Percentiles rank a stretch among this genome's conserved stretches.
Conservation (phyloP, 805 yeast species). For the Maudiozyma bulderi region DNA sequence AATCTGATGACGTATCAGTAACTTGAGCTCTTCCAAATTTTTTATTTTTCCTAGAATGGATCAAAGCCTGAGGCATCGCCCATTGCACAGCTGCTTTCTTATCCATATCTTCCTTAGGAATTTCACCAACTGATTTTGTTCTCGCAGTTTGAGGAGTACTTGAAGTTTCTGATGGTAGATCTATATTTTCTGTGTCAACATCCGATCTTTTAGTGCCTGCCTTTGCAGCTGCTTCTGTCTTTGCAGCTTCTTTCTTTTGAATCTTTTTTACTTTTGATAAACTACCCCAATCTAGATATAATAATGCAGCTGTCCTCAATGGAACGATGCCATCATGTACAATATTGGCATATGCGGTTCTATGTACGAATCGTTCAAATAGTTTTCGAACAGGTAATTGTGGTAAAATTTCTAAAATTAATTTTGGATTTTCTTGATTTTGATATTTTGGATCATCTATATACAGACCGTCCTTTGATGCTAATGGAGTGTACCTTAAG, state of each 20-base stretch:
- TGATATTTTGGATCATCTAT: slow-evolving; percentile 4
- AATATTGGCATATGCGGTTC: slow-evolving; percentile 85
- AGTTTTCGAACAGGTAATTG: slow-evolving; percentile 60
- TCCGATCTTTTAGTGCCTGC: not conserved
- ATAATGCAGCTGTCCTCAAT: slow-evolving; percentile 73
- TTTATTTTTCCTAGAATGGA: slow-evolving; percentile 13
- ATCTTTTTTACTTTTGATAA: slow-evolving; percentile 41
- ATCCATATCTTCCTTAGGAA: slow-evolving; percentile 21
- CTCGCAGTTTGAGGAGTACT: not conserved
- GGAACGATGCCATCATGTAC: slow-evolving; percentile 95
- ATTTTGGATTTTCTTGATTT: slow-evolving; percentile 27
- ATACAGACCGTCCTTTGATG: slow-evolving; percentile 21
- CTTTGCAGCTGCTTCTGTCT: not conserved
- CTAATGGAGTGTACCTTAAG: slow-evolving; percentile 36
- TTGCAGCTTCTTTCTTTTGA: slow-evolving; percentile 4
- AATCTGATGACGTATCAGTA: slow-evolving; percentile 3
- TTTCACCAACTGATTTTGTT: slow-evolving; percentile 10
- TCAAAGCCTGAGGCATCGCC: slow-evolving; percentile 18
- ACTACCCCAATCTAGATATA: slow-evolving; percentile 81
- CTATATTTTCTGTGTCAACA: too few relatives aligned
- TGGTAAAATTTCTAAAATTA: slow-evolving; percentile 68
- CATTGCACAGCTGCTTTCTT: slow-evolving; percentile 22
- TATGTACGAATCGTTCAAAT: slow-evolving; percentile 50
- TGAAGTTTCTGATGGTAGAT: not conserved
- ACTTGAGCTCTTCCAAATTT: slow-evolving; percentile 23